A percentile compares a stretch with the other conserved stretches of the same genome.
Evolutionary conservation across 2,329 filamentous ascomycete species (phyloP).

Genomic region (Sclerotinia nivalis): DNA sequence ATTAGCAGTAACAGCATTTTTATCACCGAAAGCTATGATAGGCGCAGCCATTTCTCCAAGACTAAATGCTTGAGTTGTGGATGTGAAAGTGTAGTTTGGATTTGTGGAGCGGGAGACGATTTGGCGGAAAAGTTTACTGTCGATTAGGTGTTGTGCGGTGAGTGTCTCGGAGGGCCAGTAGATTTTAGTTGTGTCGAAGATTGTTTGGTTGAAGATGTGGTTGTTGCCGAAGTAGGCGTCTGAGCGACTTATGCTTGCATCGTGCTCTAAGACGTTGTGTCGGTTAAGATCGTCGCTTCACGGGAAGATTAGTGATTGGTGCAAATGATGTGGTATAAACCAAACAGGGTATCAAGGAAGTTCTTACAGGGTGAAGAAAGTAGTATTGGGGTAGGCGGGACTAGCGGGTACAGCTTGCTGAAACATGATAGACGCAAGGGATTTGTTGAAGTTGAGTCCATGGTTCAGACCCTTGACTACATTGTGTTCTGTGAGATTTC

Average conservation of each 20-base stretch:
- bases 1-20: not conserved
- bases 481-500: slow-evolving; percentile 41
- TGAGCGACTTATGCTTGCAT: slow-evolving; percentile 43
- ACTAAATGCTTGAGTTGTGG: not conserved
- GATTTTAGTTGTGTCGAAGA: slow-evolving; percentile 40
- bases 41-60: slow-evolving; percentile 10
- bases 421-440: slow-evolving; percentile 47
- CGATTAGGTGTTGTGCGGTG: not conserved
- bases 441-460: slow-evolving; percentile 48
- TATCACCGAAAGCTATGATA: slow-evolving; percentile 12
- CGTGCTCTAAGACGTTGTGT: slow-evolving; percentile 9
- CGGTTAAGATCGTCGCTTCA: not conserved
- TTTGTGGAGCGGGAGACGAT: not conserved
- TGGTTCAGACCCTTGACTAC: slow-evolving; percentile 44
- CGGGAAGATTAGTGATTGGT: slow-evolving; percentile 26
- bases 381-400: slow-evolving; percentile 47
- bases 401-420: slow-evolving; percentile 47
- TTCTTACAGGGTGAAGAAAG: slow-evolving; percentile 27
- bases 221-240: slow-evolving; percentile 55
- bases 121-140: slow-evolving; percentile 9
- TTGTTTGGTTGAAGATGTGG: slow-evolving; percentile 52
- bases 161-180: not conserved
- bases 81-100: not conserved
- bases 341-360: too few species aligned
- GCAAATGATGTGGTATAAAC: slow-evolving; percentile 17